Evolutionary conservation across 495 filamentous ascomycete genomes (phyloP).

Genomic region (Parmelia sp.): DNA sequence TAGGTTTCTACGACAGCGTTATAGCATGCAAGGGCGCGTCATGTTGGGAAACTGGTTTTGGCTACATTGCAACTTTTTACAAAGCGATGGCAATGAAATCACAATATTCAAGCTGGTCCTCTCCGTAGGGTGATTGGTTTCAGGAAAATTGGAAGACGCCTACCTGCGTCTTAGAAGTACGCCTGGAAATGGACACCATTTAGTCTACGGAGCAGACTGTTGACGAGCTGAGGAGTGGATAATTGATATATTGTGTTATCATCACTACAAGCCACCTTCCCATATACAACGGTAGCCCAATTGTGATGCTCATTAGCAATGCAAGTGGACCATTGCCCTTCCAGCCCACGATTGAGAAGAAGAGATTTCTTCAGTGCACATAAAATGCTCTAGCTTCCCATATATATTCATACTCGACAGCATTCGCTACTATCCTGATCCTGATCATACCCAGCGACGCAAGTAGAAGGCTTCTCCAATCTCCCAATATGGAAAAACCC

Average conservation of each 20-base stretch:
- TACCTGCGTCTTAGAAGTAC: not conserved
- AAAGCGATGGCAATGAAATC: not conserved
- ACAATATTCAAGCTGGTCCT: not conserved
- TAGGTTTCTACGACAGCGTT: not conserved
- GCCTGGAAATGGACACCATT: not conserved
- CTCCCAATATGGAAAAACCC: not conserved
- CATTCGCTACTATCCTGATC: not conserved
- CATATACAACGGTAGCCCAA: not conserved
- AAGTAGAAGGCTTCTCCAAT: not conserved
- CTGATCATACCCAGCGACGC: not conserved
- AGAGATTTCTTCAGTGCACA: not conserved
- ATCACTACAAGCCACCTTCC: not conserved
- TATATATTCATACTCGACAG: not conserved
- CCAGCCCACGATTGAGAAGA: not conserved
- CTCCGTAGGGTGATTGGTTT: too few species aligned
- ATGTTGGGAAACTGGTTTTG: not conserved
- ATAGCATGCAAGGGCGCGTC: not conserved
- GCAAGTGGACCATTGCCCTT: not conserved
- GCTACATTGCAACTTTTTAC: not conserved
- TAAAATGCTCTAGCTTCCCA: not conserved
- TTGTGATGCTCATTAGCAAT: not conserved
- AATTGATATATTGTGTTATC: not conserved
- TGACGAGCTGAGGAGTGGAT: too few species aligned
- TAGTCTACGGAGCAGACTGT: not conserved
- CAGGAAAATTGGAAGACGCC: not conserved